Evolutionary conservation across 805 yeast genomes (phyloP), one percentile per base, ranked within the genome.

Genomic region (Schizosaccharomyces osmophilus): DNA sequence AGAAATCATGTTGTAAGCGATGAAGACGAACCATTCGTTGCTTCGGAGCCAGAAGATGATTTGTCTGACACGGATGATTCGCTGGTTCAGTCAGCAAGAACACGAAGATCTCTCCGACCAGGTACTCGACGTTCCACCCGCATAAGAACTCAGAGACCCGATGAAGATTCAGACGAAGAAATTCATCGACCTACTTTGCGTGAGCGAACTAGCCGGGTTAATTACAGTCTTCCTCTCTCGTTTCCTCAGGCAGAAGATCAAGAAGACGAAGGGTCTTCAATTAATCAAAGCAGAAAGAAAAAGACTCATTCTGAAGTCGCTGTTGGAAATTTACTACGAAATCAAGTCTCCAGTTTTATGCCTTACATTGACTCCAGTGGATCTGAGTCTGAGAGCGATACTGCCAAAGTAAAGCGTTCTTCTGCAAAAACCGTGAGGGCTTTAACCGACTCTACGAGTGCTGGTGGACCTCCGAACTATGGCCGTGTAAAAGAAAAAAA

Each of bases 401-500:
- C 8, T 51, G 22, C 36, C 8, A 29, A 29, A 26, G 26, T 24
- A 24, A 22, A 51, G 26, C 19, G n/a, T 8, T 22, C 36, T 6
- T 22, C 36, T 26, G 57, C 31, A 24, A 24, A 22, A 15, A 29
- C 36, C 36, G 15, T 51, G 15, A 51, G 24, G n/a, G 57, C 57
- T 24, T 51, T 51, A 29, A 29, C 31, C 9, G 57, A 51, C n/a
- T 29, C 57, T 19, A 29, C 31, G 22, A 9, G 19, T 29, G 31
- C 57, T 5, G 57, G 57, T 4, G 57, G 57, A 17, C 57, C 57
- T 17, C 36, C 57, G 6, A 29, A 51, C 24, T 51, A 19, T 29
- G 57, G 57, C 19, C 48, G 29, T 24, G 29, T 57, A 5, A 57
- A 36, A 5, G 24, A 66, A 48, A 77, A 85, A 74, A 73, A 82